Base-by-base conservation (phyloP, 2,329 filamentous ascomycete genomes). In the Penicillium hordei region DNA sequence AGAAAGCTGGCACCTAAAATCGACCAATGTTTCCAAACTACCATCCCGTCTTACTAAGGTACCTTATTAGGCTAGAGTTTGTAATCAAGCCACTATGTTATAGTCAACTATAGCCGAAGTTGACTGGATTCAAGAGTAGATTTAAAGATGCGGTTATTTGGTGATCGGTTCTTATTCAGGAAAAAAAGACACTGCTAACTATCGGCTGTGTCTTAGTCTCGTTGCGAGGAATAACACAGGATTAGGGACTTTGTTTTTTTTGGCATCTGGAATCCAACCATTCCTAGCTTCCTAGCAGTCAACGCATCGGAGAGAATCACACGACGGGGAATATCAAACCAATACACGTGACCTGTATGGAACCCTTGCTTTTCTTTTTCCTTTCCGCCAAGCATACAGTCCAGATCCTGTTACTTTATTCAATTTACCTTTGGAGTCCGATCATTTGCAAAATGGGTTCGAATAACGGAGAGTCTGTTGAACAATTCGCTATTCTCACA, bases 401-500 rank as follows among this genome's bases (percentile, higher is more conserved):
- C 2, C 31, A 4, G 21, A 15, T 5, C 17, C 10, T 8, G 12
- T 25, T 15, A 4, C 9, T 25, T 44, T 23, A 9, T 19, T 15
- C 15, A 5, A 12, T 34, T 33, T 13, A 25, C 4, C 9, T 9
- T 6, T 44, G 4, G 4, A 10, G 17, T 9, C 12, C 9, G 12
- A 25, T 19, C 8, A 15, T 34, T 5, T 21, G 5, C 29, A 51
- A 29, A 25, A 51, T 55, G 53, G n/a, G 6, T 7, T 29, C 10
- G 4, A 15, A 29, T 6, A 21, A 29, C 1, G 39, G 25, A 21
- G 10, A 4, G 4, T 33, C 21, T 10, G 9, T 36, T 15, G 46
- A 66, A 15, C 58, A 58, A 10, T 63, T 67, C 21, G 58, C 39
- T 10, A 49, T 67, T 27, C 33, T 65, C 15, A 67, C 65, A 9